Evolutionary conservation across 495 filamentous ascomycete genomes (phyloP).

Genomic region (Penicillium tannophilum): DNA sequence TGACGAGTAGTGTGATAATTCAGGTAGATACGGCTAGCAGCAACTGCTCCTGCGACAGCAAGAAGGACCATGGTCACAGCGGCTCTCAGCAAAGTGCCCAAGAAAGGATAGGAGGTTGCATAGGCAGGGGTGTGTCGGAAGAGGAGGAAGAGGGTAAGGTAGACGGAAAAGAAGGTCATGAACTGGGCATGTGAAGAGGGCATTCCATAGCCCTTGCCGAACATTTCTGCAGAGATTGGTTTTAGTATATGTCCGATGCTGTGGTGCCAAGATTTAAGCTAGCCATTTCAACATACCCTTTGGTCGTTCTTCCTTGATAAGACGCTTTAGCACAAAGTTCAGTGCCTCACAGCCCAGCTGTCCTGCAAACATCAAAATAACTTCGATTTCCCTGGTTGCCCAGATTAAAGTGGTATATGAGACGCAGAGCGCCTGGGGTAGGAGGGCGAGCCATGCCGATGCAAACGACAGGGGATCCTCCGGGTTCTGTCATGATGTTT

Average conservation of each 20-base stretch:
- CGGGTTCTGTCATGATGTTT: constrained; percentile 70
- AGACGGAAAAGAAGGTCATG: constrained; percentile 83
- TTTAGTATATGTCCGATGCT: background rate
- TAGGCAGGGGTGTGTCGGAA: constrained; percentile 69
- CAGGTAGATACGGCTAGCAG: constrained; percentile 82
- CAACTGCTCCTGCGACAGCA: constrained; percentile 66
- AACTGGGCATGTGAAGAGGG: constrained; percentile 98
- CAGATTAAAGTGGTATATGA: constrained; percentile 87
- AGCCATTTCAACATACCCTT: constrained; percentile 52
- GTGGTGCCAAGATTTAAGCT: background rate
- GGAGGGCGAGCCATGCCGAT: constrained; percentile 90
- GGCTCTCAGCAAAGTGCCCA: constrained; percentile 59
- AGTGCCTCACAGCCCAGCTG: constrained; percentile 93
- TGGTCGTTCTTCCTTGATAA: constrained; percentile 90
- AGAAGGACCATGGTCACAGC: constrained; percentile 59
- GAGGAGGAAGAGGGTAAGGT: constrained; percentile 78
- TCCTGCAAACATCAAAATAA: constrained; percentile 85
- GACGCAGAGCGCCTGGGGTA: constrained; percentile 88
- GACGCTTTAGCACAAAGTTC: constrained; percentile 86
- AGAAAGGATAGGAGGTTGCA: constrained; percentile 40
- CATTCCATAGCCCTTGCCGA: constrained; percentile 97
- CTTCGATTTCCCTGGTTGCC: constrained; percentile 87
- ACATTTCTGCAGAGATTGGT: constrained; percentile 58
- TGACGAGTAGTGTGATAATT: constrained; percentile 91
- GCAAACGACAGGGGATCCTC: constrained; percentile 79